These are phyloP conservation scores for Erodium maritimum DNA, from an alignment of 345 rosid genomes.

Conservation along the genomic window DNA sequence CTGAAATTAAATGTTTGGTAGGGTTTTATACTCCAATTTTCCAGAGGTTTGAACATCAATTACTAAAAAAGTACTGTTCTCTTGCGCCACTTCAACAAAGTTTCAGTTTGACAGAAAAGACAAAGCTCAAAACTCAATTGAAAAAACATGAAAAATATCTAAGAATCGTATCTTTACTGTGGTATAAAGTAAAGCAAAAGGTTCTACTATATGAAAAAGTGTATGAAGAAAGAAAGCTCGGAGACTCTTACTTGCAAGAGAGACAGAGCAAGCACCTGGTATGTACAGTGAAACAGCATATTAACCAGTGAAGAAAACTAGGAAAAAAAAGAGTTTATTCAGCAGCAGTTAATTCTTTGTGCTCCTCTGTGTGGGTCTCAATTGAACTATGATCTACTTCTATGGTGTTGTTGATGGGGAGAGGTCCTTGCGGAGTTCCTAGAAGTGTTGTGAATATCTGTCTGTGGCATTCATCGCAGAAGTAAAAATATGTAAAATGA, in stretches of 20 bases:
- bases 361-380: slow-evolving; percentile 12
- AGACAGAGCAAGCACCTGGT: not conserved
- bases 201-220: not conserved
- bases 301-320: no score
- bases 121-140: no score
- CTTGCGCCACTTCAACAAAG: no score
- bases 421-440: slow-evolving; percentile 49
- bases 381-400: slow-evolving; percentile 19
- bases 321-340: not conserved
- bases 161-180: no score
- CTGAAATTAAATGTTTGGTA: no score
- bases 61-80: no score
- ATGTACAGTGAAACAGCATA: not conserved
- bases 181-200: no score
- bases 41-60: no score
- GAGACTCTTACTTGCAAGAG: not conserved
- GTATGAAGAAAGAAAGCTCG: not conserved
- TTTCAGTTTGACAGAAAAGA: no score
- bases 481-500: slow-evolving; percentile 48
- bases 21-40: no score
- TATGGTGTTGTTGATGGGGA: slow-evolving; percentile 4
- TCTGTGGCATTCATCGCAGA: slow-evolving; percentile 61
- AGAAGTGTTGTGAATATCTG: slow-evolving; percentile 59
- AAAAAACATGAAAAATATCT: no score
- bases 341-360: not conserved